Conservation (phyloP, 1,284 basidiomycete genomes). For the Ceratobasidium sp. region DNA sequence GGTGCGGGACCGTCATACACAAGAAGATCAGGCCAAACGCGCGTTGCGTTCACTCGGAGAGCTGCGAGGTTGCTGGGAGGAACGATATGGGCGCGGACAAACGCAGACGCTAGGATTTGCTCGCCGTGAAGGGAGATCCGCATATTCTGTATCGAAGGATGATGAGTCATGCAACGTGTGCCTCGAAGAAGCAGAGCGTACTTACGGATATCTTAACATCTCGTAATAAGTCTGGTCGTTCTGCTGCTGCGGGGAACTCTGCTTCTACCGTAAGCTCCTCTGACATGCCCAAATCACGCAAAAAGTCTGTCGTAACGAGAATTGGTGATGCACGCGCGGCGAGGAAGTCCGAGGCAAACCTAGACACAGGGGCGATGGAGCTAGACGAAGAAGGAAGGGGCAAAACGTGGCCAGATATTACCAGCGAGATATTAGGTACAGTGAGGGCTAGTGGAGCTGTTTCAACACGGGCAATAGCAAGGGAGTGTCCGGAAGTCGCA, state of each 20-base stretch:
- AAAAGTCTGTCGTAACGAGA: constrained; percentile 27
- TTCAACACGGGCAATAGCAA: constrained; percentile 25
- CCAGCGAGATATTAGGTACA: constrained; percentile 24
- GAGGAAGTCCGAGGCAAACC: constrained; percentile 34
- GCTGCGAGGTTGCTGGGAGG: constrained; percentile 15
- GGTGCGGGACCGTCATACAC: constrained; percentile 28
- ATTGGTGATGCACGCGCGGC: constrained; percentile 20
- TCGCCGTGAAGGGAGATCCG: constrained; percentile 28
- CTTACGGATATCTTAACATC: constrained; percentile 36
- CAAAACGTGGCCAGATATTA: constrained; percentile 24
- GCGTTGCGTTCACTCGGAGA: constrained; percentile 36
- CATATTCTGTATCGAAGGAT: constrained; percentile 14
- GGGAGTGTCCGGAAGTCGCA: neutral
- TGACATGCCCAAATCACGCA: constrained; percentile 25
- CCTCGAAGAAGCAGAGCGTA: neutral
- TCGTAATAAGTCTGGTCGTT: constrained; percentile 18
- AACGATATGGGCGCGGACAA: constrained; percentile 31
- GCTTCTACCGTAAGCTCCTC: constrained; percentile 14
- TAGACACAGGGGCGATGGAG: constrained; percentile 27
- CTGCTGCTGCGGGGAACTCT: constrained; percentile 18
- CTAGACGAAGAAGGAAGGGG: constrained; percentile 19
- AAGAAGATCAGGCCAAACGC: constrained; percentile 34
- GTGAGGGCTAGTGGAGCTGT: constrained; percentile 29
- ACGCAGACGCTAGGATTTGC: constrained; percentile 33
- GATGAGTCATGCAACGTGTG: neutral